These are phyloP conservation scores for Pugionium cornutum DNA, from an alignment of 345 rosid genomes.

Conservation along the genomic window DNA sequence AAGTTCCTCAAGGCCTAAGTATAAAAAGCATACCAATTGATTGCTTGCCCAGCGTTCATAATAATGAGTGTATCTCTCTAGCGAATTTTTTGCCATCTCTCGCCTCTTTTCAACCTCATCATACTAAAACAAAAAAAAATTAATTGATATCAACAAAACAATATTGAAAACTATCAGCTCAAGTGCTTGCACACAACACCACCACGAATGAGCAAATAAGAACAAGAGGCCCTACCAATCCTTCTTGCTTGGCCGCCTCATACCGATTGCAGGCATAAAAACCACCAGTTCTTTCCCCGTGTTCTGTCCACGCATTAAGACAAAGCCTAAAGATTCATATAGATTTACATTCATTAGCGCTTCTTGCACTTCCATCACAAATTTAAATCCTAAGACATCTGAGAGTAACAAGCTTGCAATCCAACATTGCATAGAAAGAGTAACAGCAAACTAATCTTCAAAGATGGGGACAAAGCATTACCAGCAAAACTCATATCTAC, in stretches of 20 bases:
- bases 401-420: constrained; percentile 3
- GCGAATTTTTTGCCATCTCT: constrained; percentile 41
- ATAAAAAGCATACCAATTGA: constrained; percentile 32
- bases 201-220: constrained; percentile 28
- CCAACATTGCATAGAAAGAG: constrained; percentile 20
- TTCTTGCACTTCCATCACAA: constrained; percentile 14
- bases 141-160: constrained; percentile 13
- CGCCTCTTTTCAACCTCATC: constrained; percentile 42
- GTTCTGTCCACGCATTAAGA: constrained; percentile 43
- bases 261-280: constrained; percentile 46
- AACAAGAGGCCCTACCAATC: constrained; percentile 57
- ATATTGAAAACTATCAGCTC: constrained; percentile 3
- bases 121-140: constrained; percentile 22
- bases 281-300: constrained; percentile 45
- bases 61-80: constrained; percentile 45
- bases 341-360: constrained; percentile 14
- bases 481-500: neutral
- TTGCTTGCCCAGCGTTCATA: constrained; percentile 46
- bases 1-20: neutral
- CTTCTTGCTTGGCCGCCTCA: constrained; percentile 89
- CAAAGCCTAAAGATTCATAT: constrained; percentile 38
- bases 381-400: constrained; percentile 11
- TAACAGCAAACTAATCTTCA: neutral
- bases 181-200: neutral
- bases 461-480: neutral